Conservation (phyloP, 1,284 basidiomycete genomes). For the Waitea zeae region DNA sequence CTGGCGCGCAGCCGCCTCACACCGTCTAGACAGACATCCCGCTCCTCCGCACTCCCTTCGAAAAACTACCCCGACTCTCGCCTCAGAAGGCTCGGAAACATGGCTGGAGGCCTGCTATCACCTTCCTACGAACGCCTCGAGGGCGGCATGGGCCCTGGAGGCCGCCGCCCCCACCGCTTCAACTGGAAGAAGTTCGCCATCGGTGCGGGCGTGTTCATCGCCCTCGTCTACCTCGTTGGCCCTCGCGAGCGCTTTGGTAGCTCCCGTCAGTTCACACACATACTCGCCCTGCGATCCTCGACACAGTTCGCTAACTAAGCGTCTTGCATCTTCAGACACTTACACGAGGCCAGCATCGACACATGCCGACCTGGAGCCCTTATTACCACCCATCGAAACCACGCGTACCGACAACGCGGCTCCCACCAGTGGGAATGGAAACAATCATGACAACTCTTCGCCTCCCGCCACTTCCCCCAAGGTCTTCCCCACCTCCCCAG, state of each 20-base stretch:
- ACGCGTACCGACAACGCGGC: background rate
- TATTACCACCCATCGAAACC: background rate
- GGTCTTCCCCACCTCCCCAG: too few species aligned
- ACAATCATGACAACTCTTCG: too few species aligned
- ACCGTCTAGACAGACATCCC: too few species aligned
- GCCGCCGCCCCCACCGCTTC: conserved; percentile 16
- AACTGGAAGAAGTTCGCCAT: conserved; percentile 56
- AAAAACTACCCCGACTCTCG: too few species aligned
- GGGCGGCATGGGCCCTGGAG: conserved; percentile 33
- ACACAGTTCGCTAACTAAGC: background rate
- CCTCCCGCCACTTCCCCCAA: too few species aligned
- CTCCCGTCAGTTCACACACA: too few species aligned
- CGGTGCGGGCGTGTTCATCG: conserved; percentile 33
- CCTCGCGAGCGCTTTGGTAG: conserved; percentile 31
- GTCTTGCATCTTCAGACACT: background rate
- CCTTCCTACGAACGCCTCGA: conserved; percentile 54
- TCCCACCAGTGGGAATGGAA: too few species aligned
- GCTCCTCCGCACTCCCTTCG: too few species aligned
- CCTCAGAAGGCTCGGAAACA: too few species aligned
- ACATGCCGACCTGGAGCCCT: background rate
- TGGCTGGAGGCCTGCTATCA: too few species aligned
- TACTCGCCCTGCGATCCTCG: background rate
- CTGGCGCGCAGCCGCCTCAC: too few species aligned
- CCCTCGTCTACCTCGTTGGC: conserved; percentile 44
- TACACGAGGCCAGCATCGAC: background rate